Conservation (phyloP, 2,329 filamentous ascomycete species). For the Chrysoporthe puriensis region DNA sequence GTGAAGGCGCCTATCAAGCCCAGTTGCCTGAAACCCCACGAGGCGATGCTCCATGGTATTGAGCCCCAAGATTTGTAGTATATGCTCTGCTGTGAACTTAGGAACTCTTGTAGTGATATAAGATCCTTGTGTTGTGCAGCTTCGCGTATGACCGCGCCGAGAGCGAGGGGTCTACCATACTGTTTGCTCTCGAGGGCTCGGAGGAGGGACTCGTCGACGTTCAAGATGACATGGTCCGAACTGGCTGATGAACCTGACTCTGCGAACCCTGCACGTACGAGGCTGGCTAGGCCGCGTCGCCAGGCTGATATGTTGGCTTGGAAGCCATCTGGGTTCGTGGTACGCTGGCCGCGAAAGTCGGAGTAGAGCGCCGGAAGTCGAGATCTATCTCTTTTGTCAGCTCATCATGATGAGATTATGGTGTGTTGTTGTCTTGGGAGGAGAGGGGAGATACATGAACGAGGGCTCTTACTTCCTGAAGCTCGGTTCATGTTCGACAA, state of each 20-base stretch:
- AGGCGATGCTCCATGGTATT: constrained; percentile 70
- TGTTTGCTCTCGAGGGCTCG: constrained; percentile 74
- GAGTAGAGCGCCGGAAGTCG: constrained; percentile 36
- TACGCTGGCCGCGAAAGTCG: constrained; percentile 34
- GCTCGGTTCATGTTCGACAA: constrained; percentile 37
- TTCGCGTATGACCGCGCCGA: constrained; percentile 78
- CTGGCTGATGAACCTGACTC: constrained; percentile 34
- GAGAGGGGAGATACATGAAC: neutral
- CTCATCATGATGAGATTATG: neutral
- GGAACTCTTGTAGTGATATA: constrained; percentile 72
- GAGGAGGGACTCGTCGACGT: constrained; percentile 65
- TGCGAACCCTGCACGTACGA: constrained; percentile 38
- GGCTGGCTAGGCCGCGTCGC: constrained; percentile 38
- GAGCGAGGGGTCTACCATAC: constrained; percentile 78
- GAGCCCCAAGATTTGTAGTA: constrained; percentile 72
- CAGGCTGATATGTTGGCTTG: constrained; percentile 42
- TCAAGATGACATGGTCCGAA: constrained; percentile 55
- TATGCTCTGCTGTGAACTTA: constrained; percentile 67
- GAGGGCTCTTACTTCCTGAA: constrained; percentile 36
- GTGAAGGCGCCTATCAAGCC: constrained; percentile 58
- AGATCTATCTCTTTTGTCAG: constrained; percentile 31
- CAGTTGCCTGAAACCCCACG: constrained; percentile 75
- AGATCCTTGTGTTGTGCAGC: constrained; percentile 71
- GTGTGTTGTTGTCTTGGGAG: neutral
- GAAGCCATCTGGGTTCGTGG: constrained; percentile 34